Conservation (phyloP, 1,139 yeast species). For the Geotrichum carabidarum region DNA sequence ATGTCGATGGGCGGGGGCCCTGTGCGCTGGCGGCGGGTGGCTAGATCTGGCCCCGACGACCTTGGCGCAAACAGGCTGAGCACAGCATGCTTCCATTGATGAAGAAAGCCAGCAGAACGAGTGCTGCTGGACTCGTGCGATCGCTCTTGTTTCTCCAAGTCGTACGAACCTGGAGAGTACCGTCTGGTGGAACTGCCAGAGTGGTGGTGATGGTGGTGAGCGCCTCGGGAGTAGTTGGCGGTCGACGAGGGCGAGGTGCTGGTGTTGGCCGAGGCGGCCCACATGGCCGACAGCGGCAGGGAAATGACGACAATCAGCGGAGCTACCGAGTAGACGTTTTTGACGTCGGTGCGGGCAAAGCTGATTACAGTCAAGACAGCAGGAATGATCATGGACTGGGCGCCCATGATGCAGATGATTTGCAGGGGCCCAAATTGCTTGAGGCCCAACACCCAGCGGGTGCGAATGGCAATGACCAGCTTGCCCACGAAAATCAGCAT, state of each 20-base stretch:
- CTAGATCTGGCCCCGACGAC: not conserved
- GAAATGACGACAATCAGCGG: slow-evolving; percentile 53
- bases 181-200: too few relatives aligned
- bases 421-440: slow-evolving; percentile 79
- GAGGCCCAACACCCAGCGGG: slow-evolving; percentile 70
- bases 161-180: too few relatives aligned
- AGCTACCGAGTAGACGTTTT: slow-evolving; percentile 41
- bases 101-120: too few relatives aligned
- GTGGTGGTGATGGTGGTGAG: not conserved
- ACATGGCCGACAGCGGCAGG: slow-evolving; percentile 76
- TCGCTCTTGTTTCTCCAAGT: too few relatives aligned
- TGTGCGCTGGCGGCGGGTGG: not conserved
- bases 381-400: slow-evolving; percentile 81
- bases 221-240: not conserved
- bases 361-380: slow-evolving; percentile 44
- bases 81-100: not conserved
- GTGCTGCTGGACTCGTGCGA: too few relatives aligned
- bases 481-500: slow-evolving; percentile 57
- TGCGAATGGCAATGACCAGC: slow-evolving; percentile 59
- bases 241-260: not conserved
- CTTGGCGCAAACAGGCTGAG: not conserved
- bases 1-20: not conserved
- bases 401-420: slow-evolving; percentile 68
- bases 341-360: slow-evolving; percentile 27
- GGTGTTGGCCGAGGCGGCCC: slow-evolving; percentile 49